These are phyloP conservation scores for Saksenaea oblongispora DNA, from an alignment of 371 early-diverging fungal genomes.

Conservation along the genomic window DNA sequence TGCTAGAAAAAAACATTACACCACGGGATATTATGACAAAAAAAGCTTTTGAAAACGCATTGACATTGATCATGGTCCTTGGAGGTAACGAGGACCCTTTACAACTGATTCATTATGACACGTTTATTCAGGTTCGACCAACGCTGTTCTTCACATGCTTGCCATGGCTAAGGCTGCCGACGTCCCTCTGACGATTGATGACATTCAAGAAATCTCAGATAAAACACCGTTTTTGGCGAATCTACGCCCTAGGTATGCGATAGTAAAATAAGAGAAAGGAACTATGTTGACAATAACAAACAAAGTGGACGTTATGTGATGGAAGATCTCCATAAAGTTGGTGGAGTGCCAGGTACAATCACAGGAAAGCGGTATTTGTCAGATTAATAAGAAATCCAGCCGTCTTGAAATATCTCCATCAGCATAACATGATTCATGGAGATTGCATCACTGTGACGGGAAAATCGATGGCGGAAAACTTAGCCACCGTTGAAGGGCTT, in stretches of 20 bases:
- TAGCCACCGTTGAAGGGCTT: constrained; percentile 71
- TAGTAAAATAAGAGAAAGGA: not conserved
- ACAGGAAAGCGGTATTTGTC: not conserved
- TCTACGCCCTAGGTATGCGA: constrained; percentile 87
- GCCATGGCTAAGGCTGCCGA: constrained; percentile 89
- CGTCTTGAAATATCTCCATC: constrained; percentile 83
- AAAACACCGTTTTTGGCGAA: constrained; percentile 90
- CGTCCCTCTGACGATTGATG: constrained; percentile 83
- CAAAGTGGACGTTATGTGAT: constrained; percentile 91
- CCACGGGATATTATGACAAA: constrained; percentile 95
- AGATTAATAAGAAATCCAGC: constrained; percentile 14
- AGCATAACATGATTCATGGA: constrained; percentile 80
- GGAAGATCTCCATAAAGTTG: constrained; percentile 88
- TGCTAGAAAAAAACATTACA: constrained; percentile 88
- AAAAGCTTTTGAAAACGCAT: constrained; percentile 92
- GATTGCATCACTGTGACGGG: constrained; percentile 93
- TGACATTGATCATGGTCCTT: constrained; percentile 87
- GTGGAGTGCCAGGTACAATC: constrained; percentile 82
- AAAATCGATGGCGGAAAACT: constrained; percentile 89
- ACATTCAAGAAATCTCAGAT: constrained; percentile 88
- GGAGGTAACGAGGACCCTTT: constrained; percentile 60
- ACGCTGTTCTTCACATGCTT: constrained; percentile 95
- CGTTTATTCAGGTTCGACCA: constrained; percentile 77
- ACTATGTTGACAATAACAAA: not conserved
- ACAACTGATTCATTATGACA: not conserved